Evolutionary conservation across 2,329 filamentous ascomycete genomes (phyloP).

Genomic region (Cercospora sp.): DNA sequence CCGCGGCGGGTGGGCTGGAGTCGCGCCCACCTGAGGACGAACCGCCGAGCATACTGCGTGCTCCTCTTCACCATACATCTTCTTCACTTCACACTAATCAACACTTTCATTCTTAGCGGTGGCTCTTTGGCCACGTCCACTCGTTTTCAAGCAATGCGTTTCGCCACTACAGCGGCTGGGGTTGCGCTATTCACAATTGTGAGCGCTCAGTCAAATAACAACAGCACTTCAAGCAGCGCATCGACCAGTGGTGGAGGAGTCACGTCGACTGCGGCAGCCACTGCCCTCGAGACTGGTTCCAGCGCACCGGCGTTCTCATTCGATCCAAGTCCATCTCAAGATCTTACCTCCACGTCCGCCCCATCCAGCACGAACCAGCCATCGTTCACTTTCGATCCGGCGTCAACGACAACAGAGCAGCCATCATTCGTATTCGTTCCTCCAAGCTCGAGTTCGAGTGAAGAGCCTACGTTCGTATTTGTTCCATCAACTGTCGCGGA

Average conservation of each 20-base stretch:
- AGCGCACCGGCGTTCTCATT: background rate
- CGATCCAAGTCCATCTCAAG: background rate
- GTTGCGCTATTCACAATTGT: slow-evolving; percentile 11
- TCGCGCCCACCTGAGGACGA: background rate
- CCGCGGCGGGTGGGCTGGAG: background rate
- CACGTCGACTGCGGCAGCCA: background rate
- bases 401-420: background rate
- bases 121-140: slow-evolving; percentile 25
- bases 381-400: background rate
- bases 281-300: background rate
- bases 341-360: background rate
- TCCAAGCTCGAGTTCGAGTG: background rate
- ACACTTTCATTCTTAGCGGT: background rate
- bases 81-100: background rate
- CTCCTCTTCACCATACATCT: background rate
- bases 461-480: background rate
- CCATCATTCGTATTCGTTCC: background rate
- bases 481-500: background rate
- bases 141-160: slow-evolving; percentile 19
- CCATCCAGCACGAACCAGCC: slow-evolving; percentile 3
- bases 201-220: slow-evolving; percentile 9
- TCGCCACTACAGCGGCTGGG: background rate
- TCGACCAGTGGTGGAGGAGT: background rate
- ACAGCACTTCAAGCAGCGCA: background rate
- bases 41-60: background rate